phyloP scores from a whole-genome alignment of 305 asterid species.

The Solanum hybrid region DNA sequence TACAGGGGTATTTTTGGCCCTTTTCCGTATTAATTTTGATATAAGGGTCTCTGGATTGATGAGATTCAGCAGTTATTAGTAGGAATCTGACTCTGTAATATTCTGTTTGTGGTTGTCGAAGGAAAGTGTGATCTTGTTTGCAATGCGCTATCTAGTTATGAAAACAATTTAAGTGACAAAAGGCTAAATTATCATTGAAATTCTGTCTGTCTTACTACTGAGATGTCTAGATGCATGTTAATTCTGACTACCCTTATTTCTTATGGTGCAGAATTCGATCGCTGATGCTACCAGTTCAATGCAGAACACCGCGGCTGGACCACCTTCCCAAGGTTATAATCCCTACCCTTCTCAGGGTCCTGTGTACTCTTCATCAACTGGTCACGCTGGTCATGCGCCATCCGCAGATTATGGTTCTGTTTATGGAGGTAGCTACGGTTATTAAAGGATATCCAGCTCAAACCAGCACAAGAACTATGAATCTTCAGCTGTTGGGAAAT shows the following conservation, averaged over 20 bases:
- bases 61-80: background rate
- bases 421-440: slow-evolving; percentile 47
- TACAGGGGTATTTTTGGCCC: background rate
- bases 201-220: background rate
- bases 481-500: background rate
- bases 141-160: background rate
- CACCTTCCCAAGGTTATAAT: slow-evolving; percentile 46
- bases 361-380: slow-evolving; percentile 27
- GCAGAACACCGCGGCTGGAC: slow-evolving; percentile 32
- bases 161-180: background rate
- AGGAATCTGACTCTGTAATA: background rate
- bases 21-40: background rate
- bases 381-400: slow-evolving; percentile 33
- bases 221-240: background rate
- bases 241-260: background rate
- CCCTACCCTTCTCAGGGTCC: slow-evolving; percentile 38
- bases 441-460: slow-evolving; percentile 16
- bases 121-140: background rate
- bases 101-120: background rate
- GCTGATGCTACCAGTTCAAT: slow-evolving; percentile 44
- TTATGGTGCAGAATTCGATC: slow-evolving; percentile 36
- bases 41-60: background rate
- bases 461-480: background rate
- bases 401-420: slow-evolving; percentile 42
- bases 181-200: background rate